Base-by-base conservation (phyloP, 2,329 filamentous ascomycete species). In the Xylariaceae sp. region DNA sequence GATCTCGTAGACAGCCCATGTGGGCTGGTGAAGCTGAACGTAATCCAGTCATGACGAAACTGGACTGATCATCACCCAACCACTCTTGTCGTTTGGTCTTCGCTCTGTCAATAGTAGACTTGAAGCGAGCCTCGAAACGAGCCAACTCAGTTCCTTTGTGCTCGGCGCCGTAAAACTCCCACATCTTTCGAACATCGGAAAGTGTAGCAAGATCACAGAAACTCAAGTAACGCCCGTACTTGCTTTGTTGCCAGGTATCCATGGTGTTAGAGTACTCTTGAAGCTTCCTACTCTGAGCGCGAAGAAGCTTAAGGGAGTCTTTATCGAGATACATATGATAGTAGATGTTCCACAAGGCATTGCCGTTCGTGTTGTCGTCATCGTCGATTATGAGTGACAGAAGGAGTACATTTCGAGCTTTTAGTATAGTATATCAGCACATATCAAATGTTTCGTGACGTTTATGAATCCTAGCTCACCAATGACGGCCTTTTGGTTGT, bases 371-470 rank as follows among this genome's bases (percentile, higher is more conserved):
- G 3, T 7, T 30, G 7, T 59, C 51, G n/a, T 67, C 54, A 15
- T 67, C 53, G 15, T 78, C 75, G 5, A 77, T 45, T 33, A 83
- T 62, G 2, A 83, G 62, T 0, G 74, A 75, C 22, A 81, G 63
- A 0, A 82, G 62, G 1, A 84, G 54, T 31, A 76, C 59, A 56
- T 53, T 84, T 83, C 2, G 81, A 74, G 36, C 78, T 80, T 81
- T 40, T 1, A 45, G 14, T 4, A 2, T 11, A 40, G n/a, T 14
- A 30, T 11, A 38, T 54, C 15, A 54, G 45, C 14, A 35, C 51
- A 10, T 54, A 40, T 12, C 7, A 17, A 10, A 6, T 10, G 27
- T 15, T 33, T 9, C 30, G 27, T 4, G 15, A 2, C n/a, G 17
- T 3, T 12, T 11, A 14, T 12, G 11, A 38, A 5, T 38, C 11